Evolutionary conservation across 495 filamentous ascomycete genomes (phyloP).

Genomic region (Oidiodendron maius): DNA sequence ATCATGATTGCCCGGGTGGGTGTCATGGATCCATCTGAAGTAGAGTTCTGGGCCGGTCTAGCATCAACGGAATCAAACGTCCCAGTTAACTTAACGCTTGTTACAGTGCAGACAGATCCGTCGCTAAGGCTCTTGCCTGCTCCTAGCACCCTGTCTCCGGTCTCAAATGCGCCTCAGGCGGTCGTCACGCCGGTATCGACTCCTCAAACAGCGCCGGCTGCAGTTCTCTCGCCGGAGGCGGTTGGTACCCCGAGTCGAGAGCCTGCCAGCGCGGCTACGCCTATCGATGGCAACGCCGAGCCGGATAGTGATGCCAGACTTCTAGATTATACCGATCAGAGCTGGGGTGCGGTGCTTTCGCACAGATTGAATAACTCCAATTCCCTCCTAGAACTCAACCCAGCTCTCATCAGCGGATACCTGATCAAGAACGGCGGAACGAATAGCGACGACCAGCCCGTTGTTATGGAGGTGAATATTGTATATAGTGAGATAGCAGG

Average conservation of each 20-base stretch:
- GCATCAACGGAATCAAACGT: constrained; percentile 19
- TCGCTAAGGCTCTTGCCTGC: constrained; percentile 59
- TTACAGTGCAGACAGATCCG: constrained; percentile 61
- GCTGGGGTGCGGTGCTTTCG: constrained; percentile 68
- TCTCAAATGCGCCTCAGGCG: constrained; percentile 28
- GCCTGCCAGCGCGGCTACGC: constrained; percentile 45
- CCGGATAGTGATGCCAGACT: constrained; percentile 69
- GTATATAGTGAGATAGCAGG: constrained; percentile 46
- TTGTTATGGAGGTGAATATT: constrained; percentile 60
- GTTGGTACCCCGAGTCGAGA: constrained; percentile 24
- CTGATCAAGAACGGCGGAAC: constrained; percentile 67
- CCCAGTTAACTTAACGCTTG: constrained; percentile 50
- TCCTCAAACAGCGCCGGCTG: constrained; percentile 38
- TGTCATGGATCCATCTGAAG: constrained; percentile 67
- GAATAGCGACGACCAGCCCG: constrained; percentile 54
- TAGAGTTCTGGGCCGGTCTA: constrained; percentile 51
- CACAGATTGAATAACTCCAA: constrained; percentile 66
- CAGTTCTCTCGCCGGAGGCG: constrained; percentile 47
- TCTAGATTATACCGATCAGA: constrained; percentile 71
- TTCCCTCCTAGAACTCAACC: constrained; percentile 56
- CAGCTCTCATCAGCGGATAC: constrained; percentile 65
- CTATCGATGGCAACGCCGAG: constrained; percentile 41
- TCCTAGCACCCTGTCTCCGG: constrained; percentile 33
- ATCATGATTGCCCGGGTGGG: constrained; percentile 71
- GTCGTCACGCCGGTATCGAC: constrained; percentile 53